phyloP scores from a whole-genome alignment of 2,329 filamentous ascomycete species.

The Trichoderma hamatum region DNA sequence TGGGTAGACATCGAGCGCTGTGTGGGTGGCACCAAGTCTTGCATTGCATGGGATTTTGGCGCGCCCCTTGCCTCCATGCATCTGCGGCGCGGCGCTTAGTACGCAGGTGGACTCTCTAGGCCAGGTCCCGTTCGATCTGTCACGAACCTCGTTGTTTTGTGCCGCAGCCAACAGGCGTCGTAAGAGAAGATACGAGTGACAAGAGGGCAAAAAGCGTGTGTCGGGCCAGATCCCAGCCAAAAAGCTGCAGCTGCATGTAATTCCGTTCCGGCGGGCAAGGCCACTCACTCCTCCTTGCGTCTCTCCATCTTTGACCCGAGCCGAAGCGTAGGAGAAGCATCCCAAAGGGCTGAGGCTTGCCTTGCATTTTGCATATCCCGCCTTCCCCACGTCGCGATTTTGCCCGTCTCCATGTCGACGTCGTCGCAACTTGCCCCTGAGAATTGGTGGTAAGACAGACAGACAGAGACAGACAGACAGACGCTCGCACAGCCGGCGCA shows the following conservation, averaged over 20 bases:
- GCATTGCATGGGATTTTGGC: not conserved
- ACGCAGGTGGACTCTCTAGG: conserved; percentile 9
- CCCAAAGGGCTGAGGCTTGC: not conserved
- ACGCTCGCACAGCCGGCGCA: conserved; percentile 24
- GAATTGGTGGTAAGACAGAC: conserved; percentile 17
- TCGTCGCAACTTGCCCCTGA: conserved; percentile 26
- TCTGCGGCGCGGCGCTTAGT: conserved; percentile 25
- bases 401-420: conserved; percentile 23
- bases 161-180: conserved; percentile 8
- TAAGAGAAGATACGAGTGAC: not conserved
- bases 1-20: not conserved
- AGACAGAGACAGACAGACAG: not conserved
- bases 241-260: conserved; percentile 11
- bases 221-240: not conserved
- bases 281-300: conserved; percentile 4
- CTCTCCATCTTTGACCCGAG: not conserved
- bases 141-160: conserved; percentile 18
- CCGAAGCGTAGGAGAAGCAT: not conserved
- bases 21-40: conserved; percentile 11
- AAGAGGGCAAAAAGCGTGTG: not conserved
- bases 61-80: conserved; percentile 18
- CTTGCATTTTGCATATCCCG: conserved; percentile 4
- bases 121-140: conserved; percentile 17
- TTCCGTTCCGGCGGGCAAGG: conserved; percentile 26
- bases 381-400: conserved; percentile 15